A percentile compares a stretch with the other conserved stretches of the same genome.
Evolutionary conservation across 306 rosid species (phyloP).

Genomic region (Rubus idaeus): DNA sequence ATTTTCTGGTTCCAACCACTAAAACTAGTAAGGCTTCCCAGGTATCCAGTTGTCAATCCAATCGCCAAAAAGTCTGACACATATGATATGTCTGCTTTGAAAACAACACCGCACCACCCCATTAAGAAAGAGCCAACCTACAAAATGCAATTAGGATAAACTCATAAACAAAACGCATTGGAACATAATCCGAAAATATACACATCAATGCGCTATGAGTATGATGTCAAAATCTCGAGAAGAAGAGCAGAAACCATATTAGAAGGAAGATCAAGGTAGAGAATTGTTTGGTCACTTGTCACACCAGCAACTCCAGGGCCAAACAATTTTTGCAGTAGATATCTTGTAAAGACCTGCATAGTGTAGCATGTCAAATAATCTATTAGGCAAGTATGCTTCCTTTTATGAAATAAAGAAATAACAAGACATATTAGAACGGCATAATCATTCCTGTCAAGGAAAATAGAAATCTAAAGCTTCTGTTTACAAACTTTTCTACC

Average conservation of each 20-base stretch:
- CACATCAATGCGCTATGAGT: too few relatives aligned
- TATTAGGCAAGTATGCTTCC: not conserved
- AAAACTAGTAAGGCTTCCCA: slow-evolving; percentile 91
- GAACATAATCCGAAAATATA: not conserved
- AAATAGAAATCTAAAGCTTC: too few relatives aligned
- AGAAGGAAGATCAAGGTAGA: slow-evolving; percentile 86
- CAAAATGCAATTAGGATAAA: slow-evolving; percentile 1
- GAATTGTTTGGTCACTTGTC: slow-evolving; percentile 51
- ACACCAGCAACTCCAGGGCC: slow-evolving; percentile 63
- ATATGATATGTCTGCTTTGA: slow-evolving; percentile 61
- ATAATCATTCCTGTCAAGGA: not conserved
- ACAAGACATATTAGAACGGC: not conserved
- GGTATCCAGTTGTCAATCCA: slow-evolving; percentile 75
- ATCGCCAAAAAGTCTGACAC: slow-evolving; percentile 70
- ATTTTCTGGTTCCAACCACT: slow-evolving; percentile 95
- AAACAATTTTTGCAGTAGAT: slow-evolving; percentile 67
- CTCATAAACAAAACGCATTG: not conserved
- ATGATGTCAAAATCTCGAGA: slow-evolving; percentile 10
- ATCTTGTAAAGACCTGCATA: slow-evolving; percentile 74
- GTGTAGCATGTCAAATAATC: slow-evolving; percentile 9
- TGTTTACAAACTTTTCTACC: not conserved
- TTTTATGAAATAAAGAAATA: not conserved
- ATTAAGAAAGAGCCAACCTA: slow-evolving; percentile 86
- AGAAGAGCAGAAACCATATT: slow-evolving; percentile 61
- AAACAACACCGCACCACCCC: slow-evolving; percentile 94